Percentiles rank a stretch among this genome's conserved stretches.
These are phyloP conservation scores for Hymenoscyphus albidus DNA, from an alignment of 2,329 filamentous ascomycete species.

Conservation along the genomic window DNA sequence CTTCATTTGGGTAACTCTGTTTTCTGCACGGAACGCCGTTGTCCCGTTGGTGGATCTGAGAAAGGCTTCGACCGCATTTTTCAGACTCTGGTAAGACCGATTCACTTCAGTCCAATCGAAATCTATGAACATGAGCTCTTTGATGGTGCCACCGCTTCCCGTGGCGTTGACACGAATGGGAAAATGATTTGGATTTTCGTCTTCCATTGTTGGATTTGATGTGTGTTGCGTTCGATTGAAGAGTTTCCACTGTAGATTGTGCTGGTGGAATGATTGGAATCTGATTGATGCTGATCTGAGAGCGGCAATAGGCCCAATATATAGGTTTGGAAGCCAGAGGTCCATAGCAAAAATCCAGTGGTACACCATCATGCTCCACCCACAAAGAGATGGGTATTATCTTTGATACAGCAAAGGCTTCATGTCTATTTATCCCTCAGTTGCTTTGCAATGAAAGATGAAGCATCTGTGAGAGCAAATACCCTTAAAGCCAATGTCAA, in stretches of 20 bases:
- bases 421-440: not conserved
- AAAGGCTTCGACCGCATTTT: too few relatives aligned
- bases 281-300: not conserved
- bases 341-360: not conserved
- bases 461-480: not conserved
- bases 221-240: not conserved
- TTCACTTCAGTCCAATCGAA: too few relatives aligned
- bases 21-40: too few relatives aligned
- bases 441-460: not conserved
- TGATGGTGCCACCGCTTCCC: too few relatives aligned
- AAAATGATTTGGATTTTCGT: not conserved
- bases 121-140: too few relatives aligned
- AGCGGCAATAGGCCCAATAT: not conserved
- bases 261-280: not conserved
- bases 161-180: not conserved
- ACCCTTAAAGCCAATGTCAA: not conserved
- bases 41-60: too few relatives aligned
- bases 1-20: too few relatives aligned
- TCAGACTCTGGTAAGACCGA: too few relatives aligned
- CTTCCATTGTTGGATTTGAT: not conserved
- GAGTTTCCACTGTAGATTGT: not conserved
- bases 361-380: not conserved
- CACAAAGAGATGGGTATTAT: not conserved
- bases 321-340: not conserved
- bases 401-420: not conserved